Conservation (phyloP, 1,139 yeast genomes). For the Taphrina pruni region DNA sequence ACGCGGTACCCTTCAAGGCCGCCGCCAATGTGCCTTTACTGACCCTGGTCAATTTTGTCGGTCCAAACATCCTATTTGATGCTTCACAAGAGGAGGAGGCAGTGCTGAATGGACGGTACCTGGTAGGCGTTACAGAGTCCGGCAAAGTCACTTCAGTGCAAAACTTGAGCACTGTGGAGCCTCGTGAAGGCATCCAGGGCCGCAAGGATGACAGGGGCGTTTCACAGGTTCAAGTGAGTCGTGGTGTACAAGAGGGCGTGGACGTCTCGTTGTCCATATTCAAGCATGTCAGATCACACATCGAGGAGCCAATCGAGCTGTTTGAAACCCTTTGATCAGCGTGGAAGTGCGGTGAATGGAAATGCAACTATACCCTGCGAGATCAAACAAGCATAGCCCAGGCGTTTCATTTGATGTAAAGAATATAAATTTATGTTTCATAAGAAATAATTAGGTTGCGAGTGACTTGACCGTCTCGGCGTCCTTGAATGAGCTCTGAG, state of each 20-base stretch:
- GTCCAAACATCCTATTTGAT: conserved; percentile 29
- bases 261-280: conserved; percentile 30
- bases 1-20: conserved; percentile 21
- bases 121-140: conserved; percentile 23
- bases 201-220: conserved; percentile 28
- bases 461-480: conserved; percentile 29
- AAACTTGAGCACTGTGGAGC: conserved; percentile 21
- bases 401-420: conserved; percentile 7
- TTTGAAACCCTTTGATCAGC: conserved; percentile 21
- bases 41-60: conserved; percentile 22
- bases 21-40: conserved; percentile 26
- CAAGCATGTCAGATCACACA: conserved; percentile 30
- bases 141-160: conserved; percentile 16
- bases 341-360: neutral
- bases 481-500: conserved; percentile 18
- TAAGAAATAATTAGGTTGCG: conserved; percentile 6
- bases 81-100: conserved; percentile 31
- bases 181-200: conserved; percentile 32
- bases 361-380: neutral
- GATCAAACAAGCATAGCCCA: neutral
- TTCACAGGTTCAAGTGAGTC: conserved; percentile 7
- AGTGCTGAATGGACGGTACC: conserved; percentile 22
- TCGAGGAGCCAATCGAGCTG: conserved; percentile 33
- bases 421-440: neutral
- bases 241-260: conserved; percentile 26